These are phyloP conservation scores for Kodamaea derodonti DNA, from an alignment of 1,139 yeast genomes.

Conservation along the genomic window DNA sequence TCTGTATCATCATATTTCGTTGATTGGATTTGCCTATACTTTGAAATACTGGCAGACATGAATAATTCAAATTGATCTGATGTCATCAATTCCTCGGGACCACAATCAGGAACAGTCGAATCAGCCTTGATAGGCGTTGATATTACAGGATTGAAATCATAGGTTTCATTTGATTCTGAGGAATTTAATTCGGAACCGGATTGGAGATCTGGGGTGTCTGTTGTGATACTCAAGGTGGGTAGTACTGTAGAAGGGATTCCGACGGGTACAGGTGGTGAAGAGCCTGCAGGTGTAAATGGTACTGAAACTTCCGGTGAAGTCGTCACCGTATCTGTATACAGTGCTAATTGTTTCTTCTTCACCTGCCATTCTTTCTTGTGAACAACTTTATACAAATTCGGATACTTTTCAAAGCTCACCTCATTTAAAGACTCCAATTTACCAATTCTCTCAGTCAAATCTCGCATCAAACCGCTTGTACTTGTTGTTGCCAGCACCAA, in stretches of 20 bases:
- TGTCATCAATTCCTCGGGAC: slow-evolving; percentile 13
- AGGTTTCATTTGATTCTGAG: not conserved
- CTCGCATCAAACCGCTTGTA: slow-evolving; percentile 5
- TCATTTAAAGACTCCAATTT: slow-evolving; percentile 1
- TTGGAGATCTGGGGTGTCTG: no score
- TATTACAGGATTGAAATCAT: not conserved
- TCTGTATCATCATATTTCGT: slow-evolving; percentile 11
- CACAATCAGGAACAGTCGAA: not conserved
- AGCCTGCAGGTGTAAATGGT: no score
- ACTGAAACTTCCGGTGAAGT: no score
- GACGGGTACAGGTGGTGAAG: no score
- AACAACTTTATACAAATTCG: slow-evolving; percentile 16
- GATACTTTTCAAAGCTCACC: slow-evolving; percentile 13
- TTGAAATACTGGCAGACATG: slow-evolving; percentile 31
- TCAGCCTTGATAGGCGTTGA: not conserved
- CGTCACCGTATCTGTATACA: no score
- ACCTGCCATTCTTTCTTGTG: slow-evolving; percentile 7
- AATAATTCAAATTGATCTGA: slow-evolving; percentile 32
- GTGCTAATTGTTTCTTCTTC: not conserved
- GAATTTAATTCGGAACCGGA: not conserved
- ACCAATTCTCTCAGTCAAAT: slow-evolving; percentile 4
- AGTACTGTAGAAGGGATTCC: no score
- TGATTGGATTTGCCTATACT: slow-evolving; percentile 29
- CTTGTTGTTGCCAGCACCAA: slow-evolving; percentile 10
- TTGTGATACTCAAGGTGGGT: no score